Evolutionary conservation across 176 grass and related monocot genomes (phyloP).

Genomic region (Avena atlantica): DNA sequence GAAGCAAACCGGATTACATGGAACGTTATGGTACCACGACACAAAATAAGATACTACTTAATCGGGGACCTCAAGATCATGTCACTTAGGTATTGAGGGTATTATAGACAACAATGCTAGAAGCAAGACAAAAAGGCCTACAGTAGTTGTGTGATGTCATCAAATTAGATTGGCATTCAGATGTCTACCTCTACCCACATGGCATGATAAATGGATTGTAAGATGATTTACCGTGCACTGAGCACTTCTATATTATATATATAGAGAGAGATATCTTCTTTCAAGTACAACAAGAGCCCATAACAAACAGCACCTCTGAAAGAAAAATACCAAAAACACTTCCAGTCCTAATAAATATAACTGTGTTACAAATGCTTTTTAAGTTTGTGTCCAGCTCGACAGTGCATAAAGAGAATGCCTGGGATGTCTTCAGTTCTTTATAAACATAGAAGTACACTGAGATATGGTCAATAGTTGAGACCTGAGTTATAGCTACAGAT

Average conservation of each 20-base stretch:
- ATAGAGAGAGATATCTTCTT: background rate
- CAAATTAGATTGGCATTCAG: background rate
- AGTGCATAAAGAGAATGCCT: background rate
- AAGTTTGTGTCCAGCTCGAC: background rate
- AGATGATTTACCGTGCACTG: background rate
- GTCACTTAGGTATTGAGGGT: background rate
- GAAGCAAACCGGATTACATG: background rate
- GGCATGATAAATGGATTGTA: background rate
- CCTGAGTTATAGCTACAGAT: background rate
- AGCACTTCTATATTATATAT: background rate
- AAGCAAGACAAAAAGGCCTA: background rate
- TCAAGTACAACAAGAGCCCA: background rate
- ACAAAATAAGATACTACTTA: background rate
- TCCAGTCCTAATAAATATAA: conserved; percentile 2
- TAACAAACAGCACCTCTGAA: background rate
- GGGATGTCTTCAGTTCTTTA: background rate
- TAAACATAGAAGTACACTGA: conserved; percentile 4
- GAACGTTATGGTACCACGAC: background rate
- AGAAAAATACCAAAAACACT: conserved; percentile 9
- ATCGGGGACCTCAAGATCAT: background rate
- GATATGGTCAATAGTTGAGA: background rate
- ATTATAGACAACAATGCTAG: background rate
- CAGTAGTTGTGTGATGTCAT: background rate
- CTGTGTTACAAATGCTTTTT: background rate
- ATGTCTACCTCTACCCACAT: background rate